A percentile compares a stretch with the other conserved stretches of the same genome.
Evolutionary conservation across 441 rosid species (phyloP).

Genomic region (Dalechampia spathulata): DNA sequence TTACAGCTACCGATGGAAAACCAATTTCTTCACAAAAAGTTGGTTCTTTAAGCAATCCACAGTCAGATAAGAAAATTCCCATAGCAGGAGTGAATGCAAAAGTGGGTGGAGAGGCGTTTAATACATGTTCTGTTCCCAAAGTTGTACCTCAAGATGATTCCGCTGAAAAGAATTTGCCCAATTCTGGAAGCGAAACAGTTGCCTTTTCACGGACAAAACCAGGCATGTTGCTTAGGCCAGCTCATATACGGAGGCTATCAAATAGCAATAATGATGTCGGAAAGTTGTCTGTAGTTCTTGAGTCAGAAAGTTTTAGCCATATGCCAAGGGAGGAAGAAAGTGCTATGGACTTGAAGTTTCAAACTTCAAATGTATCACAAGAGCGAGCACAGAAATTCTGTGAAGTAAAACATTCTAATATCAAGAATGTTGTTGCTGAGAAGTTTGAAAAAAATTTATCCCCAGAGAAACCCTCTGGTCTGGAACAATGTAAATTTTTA

Average conservation of each 20-base stretch:
- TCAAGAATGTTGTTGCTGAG: constrained; percentile 32
- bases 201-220: constrained; percentile 74
- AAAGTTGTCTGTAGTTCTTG: constrained; percentile 34
- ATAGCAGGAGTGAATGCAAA: constrained; percentile 22
- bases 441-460: constrained; percentile 39
- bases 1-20: constrained; percentile 62
- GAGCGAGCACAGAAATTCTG: constrained; percentile 28
- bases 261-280: constrained; percentile 48
- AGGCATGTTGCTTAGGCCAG: constrained; percentile 86
- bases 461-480: constrained; percentile 32
- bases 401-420: constrained; percentile 32
- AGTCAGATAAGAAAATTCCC: constrained; percentile 31
- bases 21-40: constrained; percentile 35
- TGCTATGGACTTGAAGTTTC: constrained; percentile 24
- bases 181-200: constrained; percentile 47
- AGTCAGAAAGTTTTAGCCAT: constrained; percentile 26
- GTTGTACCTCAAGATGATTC: constrained; percentile 37
- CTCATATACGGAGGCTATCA: constrained; percentile 58
- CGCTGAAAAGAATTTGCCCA: constrained; percentile 37
- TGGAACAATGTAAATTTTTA: constrained; percentile 44
- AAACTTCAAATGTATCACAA: constrained; percentile 25
- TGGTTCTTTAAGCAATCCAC: constrained; percentile 29
- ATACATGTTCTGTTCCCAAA: constrained; percentile 34
- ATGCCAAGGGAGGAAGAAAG: constrained; percentile 23
- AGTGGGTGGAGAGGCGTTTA: constrained; percentile 34